These are phyloP conservation scores for Penicillium pancosmium DNA, from an alignment of 495 filamentous ascomycete species.

Conservation along the genomic window DNA sequence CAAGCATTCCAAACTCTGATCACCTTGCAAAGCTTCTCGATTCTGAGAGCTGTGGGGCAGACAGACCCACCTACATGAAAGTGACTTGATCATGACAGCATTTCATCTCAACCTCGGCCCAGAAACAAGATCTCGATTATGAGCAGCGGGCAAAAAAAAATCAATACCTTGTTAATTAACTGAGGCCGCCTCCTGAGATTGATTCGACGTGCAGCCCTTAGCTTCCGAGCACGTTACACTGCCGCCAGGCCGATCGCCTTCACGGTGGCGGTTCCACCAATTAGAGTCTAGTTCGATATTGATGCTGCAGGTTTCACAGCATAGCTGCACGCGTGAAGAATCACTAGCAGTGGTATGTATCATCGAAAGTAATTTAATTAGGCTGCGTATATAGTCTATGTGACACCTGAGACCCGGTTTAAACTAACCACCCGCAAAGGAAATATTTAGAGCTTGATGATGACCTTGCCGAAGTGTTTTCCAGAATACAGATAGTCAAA, in stretches of 20 bases:
- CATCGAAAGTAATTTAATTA: too few species aligned
- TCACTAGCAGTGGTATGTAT: background rate
- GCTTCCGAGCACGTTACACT: background rate
- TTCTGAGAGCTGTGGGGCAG: background rate
- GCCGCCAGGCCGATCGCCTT: background rate
- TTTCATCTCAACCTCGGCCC: background rate
- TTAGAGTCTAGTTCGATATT: background rate
- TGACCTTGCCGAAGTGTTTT: slow-evolving; percentile 36
- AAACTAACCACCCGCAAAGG: background rate
- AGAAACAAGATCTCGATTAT: background rate
- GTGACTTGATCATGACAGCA: slow-evolving; percentile 2
- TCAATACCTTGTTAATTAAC: too few species aligned
- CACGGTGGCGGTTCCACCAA: background rate
- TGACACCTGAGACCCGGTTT: too few species aligned
- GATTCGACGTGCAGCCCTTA: background rate
- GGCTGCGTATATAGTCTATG: too few species aligned
- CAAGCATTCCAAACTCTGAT: background rate
- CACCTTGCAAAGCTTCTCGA: background rate
- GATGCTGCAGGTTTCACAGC: background rate
- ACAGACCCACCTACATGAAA: background rate
- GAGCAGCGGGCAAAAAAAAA: too few species aligned
- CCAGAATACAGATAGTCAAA: slow-evolving; percentile 33
- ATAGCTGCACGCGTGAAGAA: background rate
- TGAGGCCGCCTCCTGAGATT: too few species aligned
- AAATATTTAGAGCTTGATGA: slow-evolving; percentile 20